Evolutionary conservation across 148 eudicot genomes (phyloP), one percentile per base, ranked within the genome.

Genomic region (Limonium bicolor): DNA sequence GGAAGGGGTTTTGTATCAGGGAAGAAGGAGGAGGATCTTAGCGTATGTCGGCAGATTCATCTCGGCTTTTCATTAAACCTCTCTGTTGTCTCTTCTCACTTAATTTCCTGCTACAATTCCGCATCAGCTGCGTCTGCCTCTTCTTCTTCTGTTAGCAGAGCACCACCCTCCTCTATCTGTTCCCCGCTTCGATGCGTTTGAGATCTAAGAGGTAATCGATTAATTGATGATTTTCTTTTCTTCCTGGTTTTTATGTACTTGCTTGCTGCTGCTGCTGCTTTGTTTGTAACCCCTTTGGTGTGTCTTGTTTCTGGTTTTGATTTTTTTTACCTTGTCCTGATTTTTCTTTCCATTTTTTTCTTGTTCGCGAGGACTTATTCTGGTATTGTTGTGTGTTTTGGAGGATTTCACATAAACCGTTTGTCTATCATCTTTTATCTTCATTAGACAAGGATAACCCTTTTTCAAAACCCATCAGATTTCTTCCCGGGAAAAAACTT

Each of bases 181-280:
- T 31, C 11, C 48, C 48, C 30, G 48, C 8, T 43, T 43, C 48
- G 48, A 43, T 43, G 48, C 48, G 48, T 43, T 43, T 43, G 48
- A 43, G 48, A 19, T 31, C 48, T 12, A 24, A 31, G 29, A 43
- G 48, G 48, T 43, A 43, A 23, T 4, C 40, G 15, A 18, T 36
- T 15, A 18, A 15, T 36, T 1, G 9, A 15, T 36, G 15, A 36
- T 15, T 6, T 36, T 9, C 0, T 36, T 36, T 4, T 36, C 10
- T 36, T 18, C 12, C 2, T 7, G 13, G 21, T 8, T 39, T 20
- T 39, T 39, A 0, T 4, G 24, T n/a, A 25, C n/a, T 18, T 21
- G 0, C 14, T 36, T 39, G 25, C 43, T 19, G 9, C 12, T 39
- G 12, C 12, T 39, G 10, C 24, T n/a, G 43, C 21, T 20, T 19